phyloP scores from a whole-genome alignment of 2,329 filamentous ascomycete genomes.

The Blastomyces silverae region DNA sequence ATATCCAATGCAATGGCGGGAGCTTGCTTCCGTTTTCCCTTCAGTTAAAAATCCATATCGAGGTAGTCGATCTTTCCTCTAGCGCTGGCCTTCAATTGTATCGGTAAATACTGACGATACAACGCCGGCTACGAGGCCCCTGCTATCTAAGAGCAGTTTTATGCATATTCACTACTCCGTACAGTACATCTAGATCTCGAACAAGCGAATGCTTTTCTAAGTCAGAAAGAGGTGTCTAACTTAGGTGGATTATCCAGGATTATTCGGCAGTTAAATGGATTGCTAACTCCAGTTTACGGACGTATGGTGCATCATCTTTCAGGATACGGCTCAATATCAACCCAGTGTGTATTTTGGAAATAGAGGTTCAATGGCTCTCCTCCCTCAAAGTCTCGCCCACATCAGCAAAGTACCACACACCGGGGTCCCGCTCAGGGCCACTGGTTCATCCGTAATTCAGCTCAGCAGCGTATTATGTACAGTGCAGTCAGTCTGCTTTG shows the following conservation, averaged over 20 bases:
- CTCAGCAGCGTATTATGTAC: too few species aligned
- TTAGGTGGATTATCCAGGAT: not conserved
- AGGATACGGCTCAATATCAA: not conserved
- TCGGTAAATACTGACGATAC: not conserved
- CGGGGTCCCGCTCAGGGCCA: too few species aligned
- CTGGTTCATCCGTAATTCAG: too few species aligned
- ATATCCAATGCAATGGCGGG: not conserved
- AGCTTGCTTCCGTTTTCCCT: not conserved
- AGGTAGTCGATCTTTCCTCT: not conserved
- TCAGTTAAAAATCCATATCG: not conserved
- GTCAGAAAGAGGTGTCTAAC: not conserved
- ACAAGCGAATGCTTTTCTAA: not conserved
- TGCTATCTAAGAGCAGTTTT: not conserved
- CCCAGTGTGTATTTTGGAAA: not conserved
- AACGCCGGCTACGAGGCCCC: not conserved
- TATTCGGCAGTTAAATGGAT: not conserved
- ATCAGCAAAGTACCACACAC: too few species aligned
- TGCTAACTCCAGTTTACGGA: not conserved
- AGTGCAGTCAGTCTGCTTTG: too few species aligned
- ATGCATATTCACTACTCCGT: not conserved
- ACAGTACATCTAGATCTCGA: not conserved
- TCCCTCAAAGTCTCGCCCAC: too few species aligned
- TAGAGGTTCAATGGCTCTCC: too few species aligned
- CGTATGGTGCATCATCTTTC: not conserved
- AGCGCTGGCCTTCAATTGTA: not conserved